Conservation (phyloP, 805 yeast genomes). For the Starmerella etchellsii region DNA sequence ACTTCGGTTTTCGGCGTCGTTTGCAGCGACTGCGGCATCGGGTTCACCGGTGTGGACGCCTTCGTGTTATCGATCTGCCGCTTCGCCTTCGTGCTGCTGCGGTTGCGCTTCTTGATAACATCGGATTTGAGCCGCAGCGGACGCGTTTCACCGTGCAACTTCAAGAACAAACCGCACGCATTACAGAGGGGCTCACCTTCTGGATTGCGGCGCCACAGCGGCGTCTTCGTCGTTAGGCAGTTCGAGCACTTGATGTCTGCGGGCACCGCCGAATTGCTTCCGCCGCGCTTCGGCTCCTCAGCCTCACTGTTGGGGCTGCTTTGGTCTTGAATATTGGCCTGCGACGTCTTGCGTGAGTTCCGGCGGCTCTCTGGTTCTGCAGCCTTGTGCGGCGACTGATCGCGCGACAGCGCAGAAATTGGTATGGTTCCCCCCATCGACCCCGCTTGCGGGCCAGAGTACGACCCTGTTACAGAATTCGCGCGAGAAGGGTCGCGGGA, state of each 20-base stretch:
- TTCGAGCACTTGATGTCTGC: slow-evolving; percentile 48
- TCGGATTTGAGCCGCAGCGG: slow-evolving; percentile 90
- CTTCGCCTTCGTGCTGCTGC: slow-evolving; percentile 26
- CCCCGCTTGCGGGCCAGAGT: neutral
- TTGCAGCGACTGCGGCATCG: neutral
- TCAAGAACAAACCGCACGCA: slow-evolving; percentile 89
- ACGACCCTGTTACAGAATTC: neutral
- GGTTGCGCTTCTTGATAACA: slow-evolving; percentile 83
- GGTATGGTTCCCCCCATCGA: neutral
- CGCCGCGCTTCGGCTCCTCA: no score
- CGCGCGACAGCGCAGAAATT: no score
- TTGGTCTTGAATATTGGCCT: no score
- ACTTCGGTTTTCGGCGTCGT: neutral
- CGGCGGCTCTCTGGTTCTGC: no score
- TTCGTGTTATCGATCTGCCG: slow-evolving; percentile 3
- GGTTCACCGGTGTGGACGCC: neutral
- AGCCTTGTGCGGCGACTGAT: no score
- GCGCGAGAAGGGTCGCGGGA: slow-evolving; percentile 2
- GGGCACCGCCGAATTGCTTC: no score
- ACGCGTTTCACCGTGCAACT: slow-evolving; percentile 87
- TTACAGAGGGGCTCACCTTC: slow-evolving; percentile 91
- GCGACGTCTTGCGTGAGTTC: no score
- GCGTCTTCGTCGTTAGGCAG: slow-evolving; percentile 86
- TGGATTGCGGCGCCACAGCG: slow-evolving; percentile 88
- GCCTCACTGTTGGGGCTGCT: no score